These are phyloP conservation scores for Penicillium ochrochloron DNA, from an alignment of 495 filamentous ascomycete genomes.

Conservation along the genomic window DNA sequence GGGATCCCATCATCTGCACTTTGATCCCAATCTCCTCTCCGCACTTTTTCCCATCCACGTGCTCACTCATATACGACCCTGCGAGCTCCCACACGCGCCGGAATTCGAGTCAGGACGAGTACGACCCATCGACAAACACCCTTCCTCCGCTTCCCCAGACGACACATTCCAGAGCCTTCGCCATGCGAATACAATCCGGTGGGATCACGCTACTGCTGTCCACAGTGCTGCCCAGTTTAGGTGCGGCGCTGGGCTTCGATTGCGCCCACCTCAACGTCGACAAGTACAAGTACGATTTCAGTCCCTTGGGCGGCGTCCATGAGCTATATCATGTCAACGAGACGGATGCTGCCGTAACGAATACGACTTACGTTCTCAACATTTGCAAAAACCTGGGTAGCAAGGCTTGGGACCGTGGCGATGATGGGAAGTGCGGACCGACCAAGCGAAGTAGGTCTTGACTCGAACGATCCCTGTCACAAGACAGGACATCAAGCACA, in stretches of 20 bases:
- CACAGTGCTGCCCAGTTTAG: constrained; percentile 44
- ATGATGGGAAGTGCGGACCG: constrained; percentile 63
- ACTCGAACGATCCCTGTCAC: neutral
- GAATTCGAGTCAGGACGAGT: constrained; percentile 4
- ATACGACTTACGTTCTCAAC: constrained; percentile 89
- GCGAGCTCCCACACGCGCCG: constrained; percentile 9
- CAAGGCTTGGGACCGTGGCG: constrained; percentile 59
- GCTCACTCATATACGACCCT: constrained; percentile 1
- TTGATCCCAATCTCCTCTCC: neutral
- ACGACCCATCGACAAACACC: neutral
- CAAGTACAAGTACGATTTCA: constrained; percentile 66
- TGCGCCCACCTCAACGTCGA: constrained; percentile 66
- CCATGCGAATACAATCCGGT: constrained; percentile 47
- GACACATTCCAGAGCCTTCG: constrained; percentile 12
- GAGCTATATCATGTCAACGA: constrained; percentile 64
- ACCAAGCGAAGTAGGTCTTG: constrained; percentile 44
- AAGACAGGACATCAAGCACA: neutral
- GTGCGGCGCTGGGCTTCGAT: constrained; percentile 55
- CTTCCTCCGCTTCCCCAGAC: constrained; percentile 11
- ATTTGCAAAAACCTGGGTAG: constrained; percentile 70
- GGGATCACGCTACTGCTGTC: constrained; percentile 53
- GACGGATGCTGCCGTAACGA: constrained; percentile 52
- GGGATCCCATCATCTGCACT: neutral
- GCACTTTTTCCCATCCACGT: neutral
- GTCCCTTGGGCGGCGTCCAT: constrained; percentile 71